A percentile compares a stretch with the other conserved stretches of the same genome.
phyloP scores from a whole-genome alignment of 129 eudicot species.

The Flaveria ramosissima region DNA sequence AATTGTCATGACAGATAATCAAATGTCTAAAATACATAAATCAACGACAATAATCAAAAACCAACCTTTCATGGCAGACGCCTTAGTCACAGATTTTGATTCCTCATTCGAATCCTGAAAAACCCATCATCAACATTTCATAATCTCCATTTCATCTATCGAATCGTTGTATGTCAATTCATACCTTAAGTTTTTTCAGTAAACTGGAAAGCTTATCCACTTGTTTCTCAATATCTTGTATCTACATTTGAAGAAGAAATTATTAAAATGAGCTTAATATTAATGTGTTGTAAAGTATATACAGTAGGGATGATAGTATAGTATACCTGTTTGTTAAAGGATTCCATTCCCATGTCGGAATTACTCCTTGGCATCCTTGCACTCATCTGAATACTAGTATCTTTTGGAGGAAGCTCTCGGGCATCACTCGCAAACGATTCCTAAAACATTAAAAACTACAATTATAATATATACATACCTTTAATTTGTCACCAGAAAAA shows the following conservation, averaged over 20 bases:
- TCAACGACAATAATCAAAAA: neutral
- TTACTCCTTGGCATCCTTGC: slow-evolving; percentile 53
- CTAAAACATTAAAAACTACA: slow-evolving; percentile 26
- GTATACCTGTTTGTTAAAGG: slow-evolving; percentile 70
- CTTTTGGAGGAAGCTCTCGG: slow-evolving; percentile 48
- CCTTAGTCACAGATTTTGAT: slow-evolving; percentile 89
- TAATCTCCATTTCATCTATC: neutral
- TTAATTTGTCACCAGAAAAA: too few relatives aligned
- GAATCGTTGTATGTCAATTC: neutral
- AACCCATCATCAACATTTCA: slow-evolving; percentile 7
- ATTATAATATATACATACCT: neutral
- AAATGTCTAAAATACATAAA: slow-evolving; percentile 1
- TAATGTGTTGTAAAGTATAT: too few relatives aligned
- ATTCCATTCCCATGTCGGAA: slow-evolving; percentile 76
- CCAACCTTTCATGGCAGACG: slow-evolving; percentile 92
- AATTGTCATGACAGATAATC: neutral
- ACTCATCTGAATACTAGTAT: slow-evolving; percentile 66
- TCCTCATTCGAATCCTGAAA: slow-evolving; percentile 91
- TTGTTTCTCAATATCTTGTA: slow-evolving; percentile 75
- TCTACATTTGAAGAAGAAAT: slow-evolving; percentile 36
- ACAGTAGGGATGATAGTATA: too few relatives aligned
- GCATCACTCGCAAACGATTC: slow-evolving; percentile 66
- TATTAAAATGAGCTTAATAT: neutral
- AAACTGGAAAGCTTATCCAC: slow-evolving; percentile 70
- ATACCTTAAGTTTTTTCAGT: slow-evolving; percentile 69